phyloP scores from a whole-genome alignment of 805 yeast species.

The Clavispora fructus region DNA sequence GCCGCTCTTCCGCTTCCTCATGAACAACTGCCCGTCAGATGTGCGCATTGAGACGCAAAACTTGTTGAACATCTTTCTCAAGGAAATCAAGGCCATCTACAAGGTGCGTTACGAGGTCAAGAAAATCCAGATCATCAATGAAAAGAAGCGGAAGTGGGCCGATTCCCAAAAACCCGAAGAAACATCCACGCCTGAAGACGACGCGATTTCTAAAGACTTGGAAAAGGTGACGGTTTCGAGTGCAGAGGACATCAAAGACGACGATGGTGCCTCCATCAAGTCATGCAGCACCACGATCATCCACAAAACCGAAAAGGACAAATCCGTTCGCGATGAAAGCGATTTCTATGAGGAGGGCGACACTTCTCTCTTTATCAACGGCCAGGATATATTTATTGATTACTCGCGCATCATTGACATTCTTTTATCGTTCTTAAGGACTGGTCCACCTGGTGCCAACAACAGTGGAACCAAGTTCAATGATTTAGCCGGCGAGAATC shows the following conservation, averaged over 20 bases:
- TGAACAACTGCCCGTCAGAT: slow-evolving; percentile 66
- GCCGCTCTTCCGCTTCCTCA: slow-evolving; percentile 69
- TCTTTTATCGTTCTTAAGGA: slow-evolving; percentile 72
- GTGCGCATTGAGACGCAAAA: slow-evolving; percentile 75
- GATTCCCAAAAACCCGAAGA: background rate
- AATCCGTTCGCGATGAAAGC: background rate
- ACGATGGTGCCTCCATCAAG: slow-evolving; percentile 22
- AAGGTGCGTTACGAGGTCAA: slow-evolving; percentile 56
- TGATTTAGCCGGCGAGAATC: slow-evolving; percentile 31
- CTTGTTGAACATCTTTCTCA: slow-evolving; percentile 66
- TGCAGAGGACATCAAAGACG: background rate
- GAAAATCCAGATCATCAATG: slow-evolving; percentile 16
- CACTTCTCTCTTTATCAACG: slow-evolving; percentile 28
- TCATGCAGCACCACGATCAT: slow-evolving; percentile 23
- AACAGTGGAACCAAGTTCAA: slow-evolving; percentile 14
- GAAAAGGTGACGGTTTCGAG: background rate
- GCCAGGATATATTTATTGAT: slow-evolving; percentile 77
- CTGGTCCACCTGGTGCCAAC: slow-evolving; percentile 20
- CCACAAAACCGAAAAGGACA: slow-evolving; percentile 7
- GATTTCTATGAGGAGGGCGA: slow-evolving; percentile 17
- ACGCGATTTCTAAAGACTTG: background rate
- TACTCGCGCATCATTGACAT: slow-evolving; percentile 77
- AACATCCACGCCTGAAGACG: background rate
- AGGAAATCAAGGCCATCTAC: slow-evolving; percentile 74
- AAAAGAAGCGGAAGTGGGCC: slow-evolving; percentile 1